phyloP scores from a whole-genome alignment of 495 filamentous ascomycete species.

The Talaromyces borbonicus region DNA sequence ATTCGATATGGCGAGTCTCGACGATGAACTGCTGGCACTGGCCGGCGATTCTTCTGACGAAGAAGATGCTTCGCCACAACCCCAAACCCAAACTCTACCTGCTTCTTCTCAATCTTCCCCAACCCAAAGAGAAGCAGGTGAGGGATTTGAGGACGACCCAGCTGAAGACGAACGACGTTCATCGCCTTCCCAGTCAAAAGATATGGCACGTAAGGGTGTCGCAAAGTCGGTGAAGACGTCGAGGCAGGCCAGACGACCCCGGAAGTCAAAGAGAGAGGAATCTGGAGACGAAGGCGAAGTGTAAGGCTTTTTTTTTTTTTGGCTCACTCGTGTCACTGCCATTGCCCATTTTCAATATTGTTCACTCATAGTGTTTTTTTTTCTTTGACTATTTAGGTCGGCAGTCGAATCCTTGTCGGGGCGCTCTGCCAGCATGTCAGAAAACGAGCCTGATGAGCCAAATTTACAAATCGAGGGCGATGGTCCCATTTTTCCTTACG shows the following conservation, averaged over 20 bases:
- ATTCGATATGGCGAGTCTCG: conserved; percentile 51
- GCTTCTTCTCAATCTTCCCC: conserved; percentile 17
- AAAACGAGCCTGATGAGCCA: conserved; percentile 70
- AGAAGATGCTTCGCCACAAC: conserved; percentile 31
- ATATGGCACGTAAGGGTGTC: conserved; percentile 39
- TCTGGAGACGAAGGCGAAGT: conserved; percentile 74
- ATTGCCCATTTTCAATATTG: background rate
- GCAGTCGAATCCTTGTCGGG: conserved; percentile 65
- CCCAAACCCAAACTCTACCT: conserved; percentile 23
- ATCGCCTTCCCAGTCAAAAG: conserved; percentile 18
- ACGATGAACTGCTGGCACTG: conserved; percentile 80
- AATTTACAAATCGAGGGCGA: conserved; percentile 43
- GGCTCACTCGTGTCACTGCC: conserved; percentile 1
- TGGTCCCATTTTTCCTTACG: conserved; percentile 70
- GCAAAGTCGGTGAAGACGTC: conserved; percentile 32
- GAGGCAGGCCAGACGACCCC: conserved; percentile 28
- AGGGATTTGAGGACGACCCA: background rate
- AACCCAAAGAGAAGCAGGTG: background rate
- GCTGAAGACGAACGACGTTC: background rate
- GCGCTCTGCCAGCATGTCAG: conserved; percentile 79
- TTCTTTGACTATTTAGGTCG: conserved; percentile 34
- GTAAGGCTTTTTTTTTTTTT: too few species aligned
- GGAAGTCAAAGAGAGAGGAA: conserved; percentile 43
- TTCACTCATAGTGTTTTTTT: background rate
- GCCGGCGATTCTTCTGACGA: conserved; percentile 59